Conservation (phyloP, 148 eudicot species). For the Mesembryanthemum crystallinum region DNA sequence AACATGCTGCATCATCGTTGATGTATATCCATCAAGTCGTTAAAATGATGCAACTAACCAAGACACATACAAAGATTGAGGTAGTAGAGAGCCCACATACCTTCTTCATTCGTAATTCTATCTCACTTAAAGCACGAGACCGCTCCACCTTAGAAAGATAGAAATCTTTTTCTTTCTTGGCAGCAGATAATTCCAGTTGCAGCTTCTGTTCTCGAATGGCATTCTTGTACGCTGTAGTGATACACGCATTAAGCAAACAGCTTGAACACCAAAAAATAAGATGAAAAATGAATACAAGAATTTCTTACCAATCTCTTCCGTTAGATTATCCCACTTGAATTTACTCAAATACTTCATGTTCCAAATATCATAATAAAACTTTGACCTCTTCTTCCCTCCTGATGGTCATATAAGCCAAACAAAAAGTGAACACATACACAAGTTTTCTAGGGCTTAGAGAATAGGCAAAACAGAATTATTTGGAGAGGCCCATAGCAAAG, state of each 20-base stretch:
- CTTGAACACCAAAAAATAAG: constrained; percentile 8
- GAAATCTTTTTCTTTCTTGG: constrained; percentile 77
- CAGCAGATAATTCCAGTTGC: constrained; percentile 73
- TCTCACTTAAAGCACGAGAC: constrained; percentile 58
- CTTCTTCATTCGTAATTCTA: constrained; percentile 80
- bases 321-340: constrained; percentile 94
- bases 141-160: constrained; percentile 75
- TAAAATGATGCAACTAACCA: neutral
- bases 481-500: neutral
- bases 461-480: constrained; percentile 5
- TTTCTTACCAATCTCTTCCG: constrained; percentile 67
- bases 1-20: neutral
- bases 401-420: constrained; percentile 3
- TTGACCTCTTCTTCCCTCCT: constrained; percentile 93
- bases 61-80: neutral
- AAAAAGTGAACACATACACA: neutral
- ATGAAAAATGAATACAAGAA: constrained; percentile 9
- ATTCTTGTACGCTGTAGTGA: constrained; percentile 53
- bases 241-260: neutral
- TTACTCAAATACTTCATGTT: constrained; percentile 94
- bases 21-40: too few relatives aligned
- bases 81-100: constrained; percentile 27
- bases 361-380: constrained; percentile 77
- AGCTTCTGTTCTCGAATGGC: constrained; percentile 77
- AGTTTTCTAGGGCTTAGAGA: neutral